Base-by-base conservation (phyloP, 345 rosid species). In the Physaria fendleri region DNA sequence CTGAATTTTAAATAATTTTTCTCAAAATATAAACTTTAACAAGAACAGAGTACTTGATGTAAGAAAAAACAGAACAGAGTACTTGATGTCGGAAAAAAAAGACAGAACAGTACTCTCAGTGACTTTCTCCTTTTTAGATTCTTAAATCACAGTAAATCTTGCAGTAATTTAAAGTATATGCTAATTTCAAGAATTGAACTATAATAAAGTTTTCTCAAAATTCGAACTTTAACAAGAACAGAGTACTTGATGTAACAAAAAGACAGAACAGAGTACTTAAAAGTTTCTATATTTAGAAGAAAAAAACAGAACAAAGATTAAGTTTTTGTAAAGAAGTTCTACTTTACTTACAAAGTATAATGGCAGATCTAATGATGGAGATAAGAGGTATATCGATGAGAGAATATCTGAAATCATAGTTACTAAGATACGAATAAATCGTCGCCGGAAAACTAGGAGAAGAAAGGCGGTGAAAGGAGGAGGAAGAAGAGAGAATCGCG, bases 361-460 rank as follows among this genome's bases (percentile, higher is more conserved):
- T 71, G 10, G 82, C 84, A 32, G 99, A 93, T 85, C 99, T 71
- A 62, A 79, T 14, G 71, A 86, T 71, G 57, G 97, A 93, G 18
- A 89, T 62, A 62, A 93, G 77, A 12, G 99, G 97, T 8, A 90
- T 83, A 54, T 90, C 97, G 38, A 90, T 52, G 41, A 87, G 90
- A 32, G 97, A 85, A 71, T 79, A 80, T 8, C 89, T 66, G 24
- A 90, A 90, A 71, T 87, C 88, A 15, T 78, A 85, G 73, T 85
- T 56, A 10, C 45, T 64, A 45, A 77, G 46, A 44, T 59, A 46
- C 34, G 47, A 68, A 24, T 65, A 50, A 33, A 68, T 4, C n/a
- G 72, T 59, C 41, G 55, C 41, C 48, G 72, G 46, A 0, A 53
- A 32, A 10, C 10, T 64, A 41, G 50, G 29, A 50, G 68, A 59